Evolutionary conservation across 1,284 basidiomycete species (phyloP), one percentile per base, ranked within the genome.

Genomic region (Paramarasmius palmivorus): DNA sequence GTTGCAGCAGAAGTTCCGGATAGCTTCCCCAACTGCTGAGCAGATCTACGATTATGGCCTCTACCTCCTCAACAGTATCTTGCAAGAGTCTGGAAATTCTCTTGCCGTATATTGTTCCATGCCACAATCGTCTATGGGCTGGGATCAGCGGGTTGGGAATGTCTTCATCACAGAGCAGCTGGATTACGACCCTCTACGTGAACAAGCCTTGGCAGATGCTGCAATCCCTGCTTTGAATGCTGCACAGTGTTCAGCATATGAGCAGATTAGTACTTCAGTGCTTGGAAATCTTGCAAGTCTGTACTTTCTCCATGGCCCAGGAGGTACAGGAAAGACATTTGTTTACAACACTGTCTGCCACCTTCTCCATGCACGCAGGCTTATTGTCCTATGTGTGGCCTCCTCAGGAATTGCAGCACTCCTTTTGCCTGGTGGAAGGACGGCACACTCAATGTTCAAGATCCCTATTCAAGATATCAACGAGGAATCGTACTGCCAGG

Each of bases 321-420:
- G 73, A 44, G 78, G 78, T 0, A 72, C 70, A 54, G 78, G 78
- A 2, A 83, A 82, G 55, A 82, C 77, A 0, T 82, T 71, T 63
- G 41, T 80, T 0, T 73, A 73, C 55, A 77, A 73, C 8, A 68
- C 73, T 0, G 53, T 82, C 39, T 68, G 69, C 53, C 44, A 64
- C 49, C 36, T 54, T 5, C 19, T 79, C 4, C 60, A 65, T 17
- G 49, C 56, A 14, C 52, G 63, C 25, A 62, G 62, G 0, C 20
- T 55, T 9, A 70, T 79, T 22, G 58, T n/a, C 12, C 63, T 3
- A 64, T 73, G 37, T 52, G 1, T 17, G 59, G 20, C 39, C 49
- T 35, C 39, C 41, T 46, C 50, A 29, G 38, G 50, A 49, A 15
- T 53, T 41, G 47, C 47, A 36, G 46, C 60, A 75, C 2, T 46